A percentile compares a stretch with the other conserved stretches of the same genome.
Evolutionary conservation across 441 rosid genomes (phyloP).

Genomic region (Adansonia rubrostipa): DNA sequence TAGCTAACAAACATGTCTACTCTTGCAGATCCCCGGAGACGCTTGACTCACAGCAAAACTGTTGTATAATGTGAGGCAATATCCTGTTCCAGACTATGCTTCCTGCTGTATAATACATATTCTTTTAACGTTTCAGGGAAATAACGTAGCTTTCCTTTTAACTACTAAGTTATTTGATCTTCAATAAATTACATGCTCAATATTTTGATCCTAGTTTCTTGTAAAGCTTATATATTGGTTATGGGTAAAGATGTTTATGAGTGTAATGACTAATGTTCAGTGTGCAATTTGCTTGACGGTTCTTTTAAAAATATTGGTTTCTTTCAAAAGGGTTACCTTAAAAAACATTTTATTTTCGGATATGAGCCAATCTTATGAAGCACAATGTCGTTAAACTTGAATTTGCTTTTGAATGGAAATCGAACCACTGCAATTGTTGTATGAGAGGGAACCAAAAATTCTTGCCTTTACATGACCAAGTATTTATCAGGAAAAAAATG

Average conservation of each 20-base stretch:
- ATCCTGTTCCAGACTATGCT: slow-evolving; percentile 3
- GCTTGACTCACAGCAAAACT: slow-evolving; percentile 73
- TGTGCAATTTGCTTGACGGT: not conserved
- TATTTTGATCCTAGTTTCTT: slow-evolving; percentile 2
- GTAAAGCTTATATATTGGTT: not conserved
- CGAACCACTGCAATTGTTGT: not conserved
- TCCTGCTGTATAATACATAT: slow-evolving; percentile 25
- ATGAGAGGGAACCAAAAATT: not conserved
- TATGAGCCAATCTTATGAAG: not conserved
- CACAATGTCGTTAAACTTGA: too few species aligned
- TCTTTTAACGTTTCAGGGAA: slow-evolving; percentile 26
- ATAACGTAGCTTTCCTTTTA: not conserved
- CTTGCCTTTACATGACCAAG: not conserved
- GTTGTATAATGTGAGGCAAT: slow-evolving; percentile 73
- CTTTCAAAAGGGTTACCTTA: not conserved
- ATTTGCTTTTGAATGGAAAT: not conserved
- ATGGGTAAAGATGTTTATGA: not conserved
- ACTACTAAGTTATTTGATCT: not conserved
- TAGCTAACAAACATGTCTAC: slow-evolving; percentile 29
- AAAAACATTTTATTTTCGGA: not conserved
- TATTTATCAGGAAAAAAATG: not conserved
- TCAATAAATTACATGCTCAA: slow-evolving; percentile 18
- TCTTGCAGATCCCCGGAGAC: slow-evolving; percentile 80
- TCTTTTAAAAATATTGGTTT: not conserved
- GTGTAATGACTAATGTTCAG: not conserved